phyloP scores from a whole-genome alignment of 1,284 basidiomycete species.

The Trichosporon sp. region DNA sequence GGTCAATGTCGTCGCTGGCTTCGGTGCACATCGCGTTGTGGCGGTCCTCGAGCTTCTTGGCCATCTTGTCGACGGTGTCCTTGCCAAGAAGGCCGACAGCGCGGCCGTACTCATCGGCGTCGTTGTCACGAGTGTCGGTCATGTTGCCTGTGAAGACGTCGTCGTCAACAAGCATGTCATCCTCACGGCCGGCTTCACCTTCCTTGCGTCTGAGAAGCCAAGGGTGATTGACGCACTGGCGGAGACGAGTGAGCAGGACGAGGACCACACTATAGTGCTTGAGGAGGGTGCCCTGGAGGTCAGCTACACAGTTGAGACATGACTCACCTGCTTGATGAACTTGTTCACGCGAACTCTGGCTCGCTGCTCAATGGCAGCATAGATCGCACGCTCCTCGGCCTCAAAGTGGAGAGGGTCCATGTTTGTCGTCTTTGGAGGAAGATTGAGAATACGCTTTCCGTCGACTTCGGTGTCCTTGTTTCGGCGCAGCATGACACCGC shows the following conservation, averaged over 20 bases:
- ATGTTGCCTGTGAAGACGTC: slow-evolving; percentile 39
- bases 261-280: slow-evolving; percentile 51
- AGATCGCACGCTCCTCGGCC: slow-evolving; percentile 53
- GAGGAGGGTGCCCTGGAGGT: slow-evolving; percentile 46
- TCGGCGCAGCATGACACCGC: slow-evolving; percentile 46
- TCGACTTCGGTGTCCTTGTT: slow-evolving; percentile 54
- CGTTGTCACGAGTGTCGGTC: slow-evolving; percentile 30
- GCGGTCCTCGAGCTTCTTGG: slow-evolving; percentile 41
- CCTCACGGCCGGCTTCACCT: slow-evolving; percentile 32
- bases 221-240: slow-evolving; percentile 48
- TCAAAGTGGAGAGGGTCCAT: slow-evolving; percentile 48
- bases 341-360: slow-evolving; percentile 52
- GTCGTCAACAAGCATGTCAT: slow-evolving; percentile 47
- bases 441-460: slow-evolving; percentile 48
- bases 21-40: slow-evolving; percentile 30
- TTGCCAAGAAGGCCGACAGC: slow-evolving; percentile 37
- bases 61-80: slow-evolving; percentile 38
- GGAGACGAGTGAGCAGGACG: slow-evolving; percentile 49
- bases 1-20: slow-evolving; percentile 21
- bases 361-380: slow-evolving; percentile 49
- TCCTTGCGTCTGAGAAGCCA: slow-evolving; percentile 48
- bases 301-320: not conserved
- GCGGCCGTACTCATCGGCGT: slow-evolving; percentile 41
- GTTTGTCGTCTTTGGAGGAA: slow-evolving; percentile 47
- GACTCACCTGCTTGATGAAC: slow-evolving; percentile 43